Evolutionary conservation across 305 asterid species (phyloP), one percentile per base, ranked within the genome.

Genomic region (Plantago lanceolata): DNA sequence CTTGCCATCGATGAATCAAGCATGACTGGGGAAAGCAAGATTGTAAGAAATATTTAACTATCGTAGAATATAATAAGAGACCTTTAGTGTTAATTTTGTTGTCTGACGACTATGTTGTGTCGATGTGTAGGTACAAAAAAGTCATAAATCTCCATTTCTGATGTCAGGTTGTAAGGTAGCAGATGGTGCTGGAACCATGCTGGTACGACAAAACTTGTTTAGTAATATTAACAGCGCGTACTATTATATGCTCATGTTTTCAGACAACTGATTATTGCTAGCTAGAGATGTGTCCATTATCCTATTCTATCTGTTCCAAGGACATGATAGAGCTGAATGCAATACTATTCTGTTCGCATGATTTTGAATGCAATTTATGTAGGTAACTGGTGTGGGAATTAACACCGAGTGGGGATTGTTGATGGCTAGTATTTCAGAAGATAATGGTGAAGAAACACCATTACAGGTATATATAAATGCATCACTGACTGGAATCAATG

Each of bases 21-120:
- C 85, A 92, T 92, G 98, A 92, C 98, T 4, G 98, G 98, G 53
- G 98, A 92, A 83, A 92, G 99, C 96, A 89, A 90, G 86, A 79
- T 83, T 73, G 97, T 90, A 82, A 85, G 96, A 40, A 0, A 11
- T 0, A 24, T 1, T 24, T 24, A 40, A 40, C 45, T 40, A 8
- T 12, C 13, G 45, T 40, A 8, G 15, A 2, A 33, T 33, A 8
- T 31, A 33, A 40, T 4, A 9, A 40, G 15, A 9, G 2, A 12
- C 11, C 9, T 12, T 0, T 40, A 2, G 2, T 1, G 11, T 8
- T 12, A 8, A 0, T 40, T 40, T 11, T 2, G 45, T 63, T 68
- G 79, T 55, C 21, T 55, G 14, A 55, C 31, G 31, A 15, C 14
- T 80, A 60, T 71, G 60, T 16, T 45, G 18, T 57, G 35, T 65